Base-by-base conservation (phyloP, 1,284 basidiomycete species). In the Lentinus polychrous region DNA sequence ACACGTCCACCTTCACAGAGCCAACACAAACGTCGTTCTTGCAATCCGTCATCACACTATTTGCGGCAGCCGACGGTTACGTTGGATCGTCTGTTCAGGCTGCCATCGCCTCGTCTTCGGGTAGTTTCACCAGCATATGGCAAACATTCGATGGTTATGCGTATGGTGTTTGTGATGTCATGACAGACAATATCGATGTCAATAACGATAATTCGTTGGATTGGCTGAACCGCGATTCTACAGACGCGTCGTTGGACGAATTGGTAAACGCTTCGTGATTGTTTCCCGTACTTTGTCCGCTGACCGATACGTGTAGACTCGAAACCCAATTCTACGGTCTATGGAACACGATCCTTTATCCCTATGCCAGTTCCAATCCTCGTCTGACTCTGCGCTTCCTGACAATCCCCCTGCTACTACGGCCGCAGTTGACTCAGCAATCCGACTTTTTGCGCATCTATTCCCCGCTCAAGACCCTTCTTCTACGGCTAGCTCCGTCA, bases 71-170 rank as follows among this genome's bases (percentile, higher is more conserved):
- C 0, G 86, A 90, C 49, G 81, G 80, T 0, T 86, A 86, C 59
- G 65, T 74, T 5, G 91, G 89, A 0, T 93, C 91, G 1, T 83
- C 86, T 0, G 80, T 96, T 5, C 95, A 98, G 66, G 94, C 94
- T 0, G 91, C 93, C 0, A 96, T 97, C 52, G 88, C 89, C 0
- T 85, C 90, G 0, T 92, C 90, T 32, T 78, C 91, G 0, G 94
- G 93, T 3, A 76, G 81, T 1, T 95, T 96, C 63, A 84, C 81
- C 3, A 82, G 78, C 11, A 76, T 99, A 6, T 98, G 96, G 95
- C 80, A 87, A 51, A 79, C 81, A 48, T 73, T 78, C 0, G 95
- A 98, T 62, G 91, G 92, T 0, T 95, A 94, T 64, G 94, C 87
- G 0, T 95, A 91, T 66, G 96, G 95, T 2, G 81, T 98, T 8